A percentile compares a stretch with the other conserved stretches of the same genome.
phyloP scores from a whole-genome alignment of 78 protist genomes.

The Dictyostelium firmibasis region DNA sequence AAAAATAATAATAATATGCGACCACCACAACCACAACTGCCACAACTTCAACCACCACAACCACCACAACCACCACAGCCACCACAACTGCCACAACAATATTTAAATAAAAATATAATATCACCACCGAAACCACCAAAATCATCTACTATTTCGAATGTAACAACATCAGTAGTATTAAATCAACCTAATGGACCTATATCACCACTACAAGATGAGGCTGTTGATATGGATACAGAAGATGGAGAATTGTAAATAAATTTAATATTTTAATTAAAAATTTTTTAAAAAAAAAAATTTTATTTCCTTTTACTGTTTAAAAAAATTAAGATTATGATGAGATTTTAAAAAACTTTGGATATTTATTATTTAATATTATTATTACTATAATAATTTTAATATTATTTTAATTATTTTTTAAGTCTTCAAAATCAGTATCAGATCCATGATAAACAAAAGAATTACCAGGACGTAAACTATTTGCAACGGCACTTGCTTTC shows the following conservation, averaged over 20 bases:
- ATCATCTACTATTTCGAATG: neutral
- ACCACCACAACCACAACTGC: neutral
- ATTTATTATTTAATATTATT: neutral
- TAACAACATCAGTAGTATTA: neutral
- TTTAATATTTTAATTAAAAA: neutral
- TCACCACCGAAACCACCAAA: neutral
- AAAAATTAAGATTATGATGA: too few species aligned
- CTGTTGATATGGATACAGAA: neutral
- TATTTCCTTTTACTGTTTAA: neutral
- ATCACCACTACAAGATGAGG: neutral
- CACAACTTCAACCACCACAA: too few species aligned
- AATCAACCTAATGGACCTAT: neutral
- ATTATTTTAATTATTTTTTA: neutral
- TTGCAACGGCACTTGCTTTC: constrained; percentile 40
- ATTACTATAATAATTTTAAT: neutral
- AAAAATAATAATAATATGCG: neutral
- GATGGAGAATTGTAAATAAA: constrained; percentile 7
- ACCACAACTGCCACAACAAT: too few species aligned
- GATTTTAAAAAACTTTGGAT: too few species aligned
- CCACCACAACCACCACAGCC: too few species aligned
- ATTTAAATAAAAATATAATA: neutral
- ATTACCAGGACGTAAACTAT: constrained; percentile 48
- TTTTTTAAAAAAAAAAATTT: too few species aligned
- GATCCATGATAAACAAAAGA: constrained; percentile 60
- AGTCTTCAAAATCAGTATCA: constrained; percentile 26